These are phyloP conservation scores for Mentha longifolia DNA, from an alignment of 257 asterid genomes.

Conservation along the genomic window DNA sequence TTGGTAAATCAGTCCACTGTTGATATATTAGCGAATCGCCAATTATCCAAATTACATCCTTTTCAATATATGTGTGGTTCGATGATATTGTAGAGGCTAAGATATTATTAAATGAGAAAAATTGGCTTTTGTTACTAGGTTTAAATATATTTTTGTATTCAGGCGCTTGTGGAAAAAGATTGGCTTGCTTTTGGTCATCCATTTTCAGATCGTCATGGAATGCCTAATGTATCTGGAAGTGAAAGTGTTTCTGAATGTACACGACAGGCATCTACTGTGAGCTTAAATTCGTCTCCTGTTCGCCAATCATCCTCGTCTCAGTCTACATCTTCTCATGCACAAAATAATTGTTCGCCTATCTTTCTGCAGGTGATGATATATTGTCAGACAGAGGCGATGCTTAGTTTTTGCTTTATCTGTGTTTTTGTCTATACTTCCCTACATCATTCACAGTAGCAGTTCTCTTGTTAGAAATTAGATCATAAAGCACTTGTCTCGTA, in stretches of 20 bases:
- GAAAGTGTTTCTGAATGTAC: slow-evolving; percentile 70
- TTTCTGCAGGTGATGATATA: slow-evolving; percentile 74
- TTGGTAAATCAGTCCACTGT: slow-evolving; percentile 4
- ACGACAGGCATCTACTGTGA: slow-evolving; percentile 80
- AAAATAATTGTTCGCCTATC: slow-evolving; percentile 86
- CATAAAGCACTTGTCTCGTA: slow-evolving; percentile 8
- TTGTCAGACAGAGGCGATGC: not conserved
- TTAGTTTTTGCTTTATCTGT: slow-evolving; percentile 14
- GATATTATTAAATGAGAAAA: slow-evolving; percentile 6
- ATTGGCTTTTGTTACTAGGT: slow-evolving; percentile 32
- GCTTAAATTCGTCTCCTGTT: slow-evolving; percentile 65
- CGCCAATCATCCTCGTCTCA: slow-evolving; percentile 77
- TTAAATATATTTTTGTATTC: slow-evolving; percentile 35
- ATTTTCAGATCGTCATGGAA: slow-evolving; percentile 90
- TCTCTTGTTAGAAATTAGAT: not conserved
- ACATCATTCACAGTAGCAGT: slow-evolving; percentile 16
- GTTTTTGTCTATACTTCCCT: slow-evolving; percentile 15
- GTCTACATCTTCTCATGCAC: slow-evolving; percentile 79
- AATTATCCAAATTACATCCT: not conserved
- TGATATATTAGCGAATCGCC: not conserved
- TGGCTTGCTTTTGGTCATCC: slow-evolving; percentile 99
- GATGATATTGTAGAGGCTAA: slow-evolving; percentile 28
- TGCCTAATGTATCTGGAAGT: slow-evolving; percentile 77
- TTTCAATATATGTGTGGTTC: slow-evolving; percentile 14
- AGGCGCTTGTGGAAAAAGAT: slow-evolving; percentile 96